Base-by-base conservation (phyloP, 1,139 yeast species). In the Kodamaea fungicola region DNA sequence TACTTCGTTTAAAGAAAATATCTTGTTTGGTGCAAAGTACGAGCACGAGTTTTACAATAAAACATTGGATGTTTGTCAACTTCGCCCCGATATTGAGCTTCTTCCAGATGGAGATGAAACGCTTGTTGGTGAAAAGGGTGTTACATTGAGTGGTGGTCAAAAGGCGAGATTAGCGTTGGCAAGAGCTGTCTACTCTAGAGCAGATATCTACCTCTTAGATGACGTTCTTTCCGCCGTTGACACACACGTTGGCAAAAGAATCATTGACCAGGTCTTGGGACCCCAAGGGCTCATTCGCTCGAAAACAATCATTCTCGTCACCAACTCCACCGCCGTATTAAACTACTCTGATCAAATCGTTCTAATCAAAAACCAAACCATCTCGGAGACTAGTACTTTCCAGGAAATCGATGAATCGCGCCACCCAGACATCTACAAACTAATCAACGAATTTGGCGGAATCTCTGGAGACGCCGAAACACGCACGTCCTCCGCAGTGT, bases 111-210 rank as follows among this genome's bases (percentile, higher is more conserved):
- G 97, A 33, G 97, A 92, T 58, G 70, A 73, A 39, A 90, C 98
- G 1, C 76, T 85, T 51, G 97, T 92, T 32, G 98, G 98, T 42
- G 98, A 92, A 63, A 90, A 90, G 62, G 98, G 98, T 49, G 88
- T 92, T 36, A 87, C 96, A n/a, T 71, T 92, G 39, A 87, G 96
- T 32, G 98, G 98, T 40, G 98, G 98, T 32, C 97, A 92, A 61
- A 92, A 90, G 68, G 97, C 97, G 1, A 79, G 98, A 60, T 66
- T 92, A 36, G 80, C 96, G 1, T 72, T 92, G 43, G 97, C 97
- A 1, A 77, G 98, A 59, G 96, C 97, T 12, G 97, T 92, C 4
- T 92, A 92, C 60, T 81, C 97, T 2, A 77, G 97, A 49, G 95
- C 97, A 3, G 97, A 92, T 57, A 78, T 90, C 22, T 90, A 89